Evolutionary conservation across 2,329 filamentous ascomycete species (phyloP).

Genomic region (Tothia fuscella): DNA sequence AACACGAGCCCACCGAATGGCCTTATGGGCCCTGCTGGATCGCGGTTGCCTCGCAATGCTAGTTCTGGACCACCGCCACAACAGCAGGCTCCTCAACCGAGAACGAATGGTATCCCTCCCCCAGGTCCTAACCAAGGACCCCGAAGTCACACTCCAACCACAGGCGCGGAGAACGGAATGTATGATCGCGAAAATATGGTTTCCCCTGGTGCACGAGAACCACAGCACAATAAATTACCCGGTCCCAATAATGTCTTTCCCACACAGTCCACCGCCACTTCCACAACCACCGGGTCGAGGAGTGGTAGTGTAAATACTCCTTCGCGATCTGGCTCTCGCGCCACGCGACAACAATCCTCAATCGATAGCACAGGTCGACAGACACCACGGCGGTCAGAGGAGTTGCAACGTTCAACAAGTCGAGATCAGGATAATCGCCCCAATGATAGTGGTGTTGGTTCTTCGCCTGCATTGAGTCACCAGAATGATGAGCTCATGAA

Average conservation of each 20-base stretch:
- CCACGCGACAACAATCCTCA: slow-evolving; percentile 44
- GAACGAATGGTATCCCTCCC: slow-evolving; percentile 33
- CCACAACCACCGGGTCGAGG: neutral
- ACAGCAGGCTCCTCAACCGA: slow-evolving; percentile 48
- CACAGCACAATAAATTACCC: slow-evolving; percentile 25
- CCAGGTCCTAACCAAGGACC: slow-evolving; percentile 10
- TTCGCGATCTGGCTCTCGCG: slow-evolving; percentile 24
- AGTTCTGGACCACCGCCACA: slow-evolving; percentile 53
- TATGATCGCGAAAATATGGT: slow-evolving; percentile 36
- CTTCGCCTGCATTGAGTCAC: slow-evolving; percentile 47
- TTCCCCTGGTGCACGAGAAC: slow-evolving; percentile 22
- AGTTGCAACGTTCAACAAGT: slow-evolving; percentile 11
- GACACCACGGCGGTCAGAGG: slow-evolving; percentile 21
- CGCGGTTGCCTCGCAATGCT: slow-evolving; percentile 46
- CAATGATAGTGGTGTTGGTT: slow-evolving; percentile 49
- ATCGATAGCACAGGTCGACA: slow-evolving; percentile 45
- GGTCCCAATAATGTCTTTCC: neutral
- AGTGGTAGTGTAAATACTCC: slow-evolving; percentile 1
- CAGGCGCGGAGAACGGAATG: slow-evolving; percentile 31
- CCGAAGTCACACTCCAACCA: slow-evolving; percentile 40
- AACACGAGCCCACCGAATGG: slow-evolving; percentile 1
- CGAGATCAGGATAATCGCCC: too few species aligned
- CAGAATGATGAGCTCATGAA: slow-evolving; percentile 67
- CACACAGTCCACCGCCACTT: neutral
- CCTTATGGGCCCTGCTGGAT: slow-evolving; percentile 19